phyloP scores from a whole-genome alignment of 306 rosid genomes.

The Begonia masoniana region DNA sequence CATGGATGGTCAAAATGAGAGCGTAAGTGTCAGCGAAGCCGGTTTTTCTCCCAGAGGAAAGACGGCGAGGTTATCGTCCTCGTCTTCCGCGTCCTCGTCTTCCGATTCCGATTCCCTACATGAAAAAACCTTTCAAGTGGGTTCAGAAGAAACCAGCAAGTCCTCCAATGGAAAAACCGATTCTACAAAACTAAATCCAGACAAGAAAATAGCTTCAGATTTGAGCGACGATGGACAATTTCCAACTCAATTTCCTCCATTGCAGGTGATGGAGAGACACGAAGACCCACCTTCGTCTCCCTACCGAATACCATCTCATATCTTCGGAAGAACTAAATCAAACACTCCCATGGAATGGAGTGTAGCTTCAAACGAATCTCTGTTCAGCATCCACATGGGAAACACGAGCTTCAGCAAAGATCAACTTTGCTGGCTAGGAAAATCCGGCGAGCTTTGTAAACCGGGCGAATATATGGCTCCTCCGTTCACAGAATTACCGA shows the following conservation, averaged over 20 bases:
- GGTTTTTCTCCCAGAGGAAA: neutral
- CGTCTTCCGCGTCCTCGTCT: constrained; percentile 5
- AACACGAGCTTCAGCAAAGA: constrained; percentile 75
- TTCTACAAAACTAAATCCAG: constrained; percentile 1
- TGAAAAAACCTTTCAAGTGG: neutral
- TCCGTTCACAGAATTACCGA: constrained; percentile 18
- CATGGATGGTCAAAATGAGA: neutral
- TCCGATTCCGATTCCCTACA: neutral
- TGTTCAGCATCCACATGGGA: constrained; percentile 85
- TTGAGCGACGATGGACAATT: constrained; percentile 13
- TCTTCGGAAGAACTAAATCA: constrained; percentile 49
- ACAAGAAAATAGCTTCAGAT: constrained; percentile 1
- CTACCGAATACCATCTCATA: constrained; percentile 56
- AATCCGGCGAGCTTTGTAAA: constrained; percentile 38
- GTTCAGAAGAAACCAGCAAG: constrained; percentile 1
- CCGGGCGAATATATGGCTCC: constrained; percentile 18
- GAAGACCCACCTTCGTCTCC: constrained; percentile 16
- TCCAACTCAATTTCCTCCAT: constrained; percentile 42
- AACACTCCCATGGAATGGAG: constrained; percentile 68
- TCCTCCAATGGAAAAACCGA: neutral
- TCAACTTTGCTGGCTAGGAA: constrained; percentile 16
- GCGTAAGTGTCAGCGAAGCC: neutral
- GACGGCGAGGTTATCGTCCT: neutral
- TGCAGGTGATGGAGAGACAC: constrained; percentile 60
- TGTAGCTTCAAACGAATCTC: constrained; percentile 58